Evolutionary conservation across 495 filamentous ascomycete genomes (phyloP).

Genomic region (Cetradonia linearis): DNA sequence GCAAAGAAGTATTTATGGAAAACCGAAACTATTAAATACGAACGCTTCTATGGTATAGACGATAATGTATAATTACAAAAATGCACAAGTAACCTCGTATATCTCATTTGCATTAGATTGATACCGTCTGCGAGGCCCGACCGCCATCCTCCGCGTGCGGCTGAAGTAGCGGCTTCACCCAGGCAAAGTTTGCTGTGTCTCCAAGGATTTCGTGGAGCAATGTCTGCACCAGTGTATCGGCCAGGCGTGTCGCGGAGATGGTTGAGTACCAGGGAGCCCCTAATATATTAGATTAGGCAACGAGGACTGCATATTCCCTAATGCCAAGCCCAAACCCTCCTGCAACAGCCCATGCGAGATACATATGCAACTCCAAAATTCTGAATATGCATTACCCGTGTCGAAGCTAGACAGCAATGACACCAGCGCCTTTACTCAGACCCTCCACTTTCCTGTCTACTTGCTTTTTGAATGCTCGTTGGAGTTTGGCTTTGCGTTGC

Average conservation of each 20-base stretch:
- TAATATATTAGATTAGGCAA: neutral
- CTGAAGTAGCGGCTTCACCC: no score
- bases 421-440: neutral
- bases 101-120: no score
- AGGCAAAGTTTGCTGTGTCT: no score
- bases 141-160: no score
- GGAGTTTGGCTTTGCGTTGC: constrained; percentile 2
- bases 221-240: no score
- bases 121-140: neutral
- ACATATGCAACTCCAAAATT: neutral
- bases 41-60: constrained; percentile 3
- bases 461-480: neutral
- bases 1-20: neutral
- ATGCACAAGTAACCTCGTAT: no score
- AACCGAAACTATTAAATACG: neutral
- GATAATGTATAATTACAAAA: neutral
- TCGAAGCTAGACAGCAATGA: neutral
- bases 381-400: no score
- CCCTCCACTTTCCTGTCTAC: neutral
- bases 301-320: neutral
- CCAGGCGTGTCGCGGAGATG: no score
- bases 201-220: no score
- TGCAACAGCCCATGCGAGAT: neutral
- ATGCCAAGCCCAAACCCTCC: neutral
- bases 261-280: no score